These are phyloP conservation scores for Inonotus obliquus DNA, from an alignment of 1,284 basidiomycete species.

Conservation along the genomic window DNA sequence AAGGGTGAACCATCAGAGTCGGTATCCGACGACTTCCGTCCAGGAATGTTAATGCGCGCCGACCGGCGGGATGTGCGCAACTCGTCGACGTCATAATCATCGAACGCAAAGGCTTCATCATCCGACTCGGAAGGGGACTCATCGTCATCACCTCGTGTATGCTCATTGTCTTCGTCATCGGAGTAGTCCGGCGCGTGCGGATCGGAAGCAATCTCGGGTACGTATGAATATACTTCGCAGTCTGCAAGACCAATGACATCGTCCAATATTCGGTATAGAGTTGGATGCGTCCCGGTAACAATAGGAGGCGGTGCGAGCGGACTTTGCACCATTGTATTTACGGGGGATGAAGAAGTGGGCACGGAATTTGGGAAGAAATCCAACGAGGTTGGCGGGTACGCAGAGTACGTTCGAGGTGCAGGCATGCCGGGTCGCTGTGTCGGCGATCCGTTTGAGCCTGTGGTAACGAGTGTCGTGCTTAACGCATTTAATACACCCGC, in stretches of 20 bases:
- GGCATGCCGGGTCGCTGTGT: constrained; percentile 51
- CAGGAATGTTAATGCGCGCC: constrained; percentile 9
- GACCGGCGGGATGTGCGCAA: constrained; percentile 36
- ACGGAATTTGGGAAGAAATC: constrained; percentile 71
- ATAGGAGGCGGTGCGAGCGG: constrained; percentile 60
- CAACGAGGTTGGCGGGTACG: constrained; percentile 69
- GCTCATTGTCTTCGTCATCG: constrained; percentile 67
- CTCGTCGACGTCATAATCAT: constrained; percentile 74
- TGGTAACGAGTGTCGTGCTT: constrained; percentile 72
- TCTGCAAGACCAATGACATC: constrained; percentile 87
- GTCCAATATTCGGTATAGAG: constrained; percentile 84
- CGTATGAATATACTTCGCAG: constrained; percentile 94
- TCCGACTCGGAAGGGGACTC: constrained; percentile 55
- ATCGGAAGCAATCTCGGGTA: constrained; percentile 92
- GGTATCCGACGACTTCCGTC: constrained; percentile 20
- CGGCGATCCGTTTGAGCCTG: constrained; percentile 21
- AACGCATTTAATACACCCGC: constrained; percentile 76
- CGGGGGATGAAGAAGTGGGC: constrained; percentile 64
- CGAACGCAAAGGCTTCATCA: constrained; percentile 67
- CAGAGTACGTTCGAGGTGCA: constrained; percentile 74
- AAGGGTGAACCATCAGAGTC: constrained; percentile 28
- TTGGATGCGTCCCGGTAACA: constrained; percentile 61
- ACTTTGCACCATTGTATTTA: constrained; percentile 49
- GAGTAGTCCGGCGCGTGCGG: constrained; percentile 85
- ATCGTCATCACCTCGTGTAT: constrained; percentile 52